Percentiles rank a stretch among this genome's conserved stretches.
These are phyloP conservation scores for Yarrowia deformans DNA, from an alignment of 805 yeast genomes.

Conservation along the genomic window DNA sequence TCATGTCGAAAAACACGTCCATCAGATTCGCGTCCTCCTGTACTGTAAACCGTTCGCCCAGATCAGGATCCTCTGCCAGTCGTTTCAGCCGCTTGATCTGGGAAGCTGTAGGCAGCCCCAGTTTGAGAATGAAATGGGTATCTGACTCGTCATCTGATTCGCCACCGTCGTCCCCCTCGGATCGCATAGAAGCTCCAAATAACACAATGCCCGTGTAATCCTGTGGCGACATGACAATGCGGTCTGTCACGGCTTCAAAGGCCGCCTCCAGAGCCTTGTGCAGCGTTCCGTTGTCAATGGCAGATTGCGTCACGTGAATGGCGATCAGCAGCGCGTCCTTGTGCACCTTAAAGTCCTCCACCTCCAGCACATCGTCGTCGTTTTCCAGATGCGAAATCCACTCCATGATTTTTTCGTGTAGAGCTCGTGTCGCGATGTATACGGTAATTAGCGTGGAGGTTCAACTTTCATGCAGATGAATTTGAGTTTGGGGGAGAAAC, in stretches of 20 bases:
- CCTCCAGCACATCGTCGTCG: slow-evolving; percentile 39
- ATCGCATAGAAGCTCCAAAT: slow-evolving; percentile 50
- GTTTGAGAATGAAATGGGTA: slow-evolving; percentile 42
- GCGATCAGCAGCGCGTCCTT: slow-evolving; percentile 51
- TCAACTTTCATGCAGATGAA: slow-evolving; percentile 2
- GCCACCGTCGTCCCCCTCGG: slow-evolving; percentile 53
- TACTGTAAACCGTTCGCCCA: neutral
- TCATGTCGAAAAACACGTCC: slow-evolving; percentile 59
- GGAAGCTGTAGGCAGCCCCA: slow-evolving; percentile 44
- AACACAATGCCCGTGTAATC: slow-evolving; percentile 80
- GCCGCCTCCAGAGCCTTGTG: slow-evolving; percentile 58
- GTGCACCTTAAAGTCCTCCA: slow-evolving; percentile 43
- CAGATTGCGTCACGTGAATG: slow-evolving; percentile 49
- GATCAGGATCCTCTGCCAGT: slow-evolving; percentile 42
- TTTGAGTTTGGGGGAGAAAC: slow-evolving; percentile 1
- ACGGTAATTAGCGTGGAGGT: neutral
- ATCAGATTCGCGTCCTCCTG: slow-evolving; percentile 47
- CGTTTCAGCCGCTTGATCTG: slow-evolving; percentile 42
- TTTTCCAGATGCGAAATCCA: slow-evolving; percentile 9
- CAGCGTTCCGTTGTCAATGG: slow-evolving; percentile 41
- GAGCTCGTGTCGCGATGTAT: neutral
- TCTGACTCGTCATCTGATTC: slow-evolving; percentile 52
- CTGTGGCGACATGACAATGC: slow-evolving; percentile 68
- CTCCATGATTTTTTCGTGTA: slow-evolving; percentile 14
- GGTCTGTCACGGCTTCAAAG: slow-evolving; percentile 66